Evolutionary conservation across 2,329 filamentous ascomycete genomes (phyloP), one percentile per base, ranked within the genome.

Genomic region (Stagonosporopsis tanaceti): DNA sequence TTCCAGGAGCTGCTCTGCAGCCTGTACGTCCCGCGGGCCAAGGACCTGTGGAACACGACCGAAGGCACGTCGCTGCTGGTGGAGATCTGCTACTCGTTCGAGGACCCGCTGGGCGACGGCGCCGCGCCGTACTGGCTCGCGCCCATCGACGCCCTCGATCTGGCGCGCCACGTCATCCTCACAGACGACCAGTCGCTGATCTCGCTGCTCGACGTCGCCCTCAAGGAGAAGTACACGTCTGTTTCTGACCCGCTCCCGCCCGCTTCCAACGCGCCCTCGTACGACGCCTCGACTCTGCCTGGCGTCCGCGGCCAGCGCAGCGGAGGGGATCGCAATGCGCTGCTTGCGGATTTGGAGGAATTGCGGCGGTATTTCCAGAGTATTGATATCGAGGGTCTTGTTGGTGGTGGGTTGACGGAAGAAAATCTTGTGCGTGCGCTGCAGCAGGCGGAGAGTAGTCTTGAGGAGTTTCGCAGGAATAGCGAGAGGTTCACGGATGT

Each of bases 221-320:
- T 92, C 66, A 87, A 92, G 51, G 61, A 68, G 12, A 66, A 66
- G 34, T 74, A 66, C 51, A 72, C 73, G 2, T 93, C 90, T 61
- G 86, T 91, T 17, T 95, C 92, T 22, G 93, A 97, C 70, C 92
- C 92, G 1, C 79, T 97, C 14, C 92, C 93, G 20, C 93, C 93
- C 6, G 76, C 83, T 0, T 78, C 85, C 53, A 76, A 68, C 48
- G 56, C 73, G 15, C 37, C 48, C 2, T 71, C 67, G 1, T 74
- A 73, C 55, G 67, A 66, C 53, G 1, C 47, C 39, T 6, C 38
- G 1, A 27, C 34, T 34, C 6, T 40, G 38, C 9, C 12, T 34
- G 35, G 46, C 46, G 35, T 28, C 24, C 24, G 34, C 27, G n/a
- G 35, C n/a, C 54, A 55, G 45, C 46, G 37, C 17, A 35, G 53